Conservation (phyloP, 1,284 basidiomycete genomes). For the Malassezia equina region DNA sequence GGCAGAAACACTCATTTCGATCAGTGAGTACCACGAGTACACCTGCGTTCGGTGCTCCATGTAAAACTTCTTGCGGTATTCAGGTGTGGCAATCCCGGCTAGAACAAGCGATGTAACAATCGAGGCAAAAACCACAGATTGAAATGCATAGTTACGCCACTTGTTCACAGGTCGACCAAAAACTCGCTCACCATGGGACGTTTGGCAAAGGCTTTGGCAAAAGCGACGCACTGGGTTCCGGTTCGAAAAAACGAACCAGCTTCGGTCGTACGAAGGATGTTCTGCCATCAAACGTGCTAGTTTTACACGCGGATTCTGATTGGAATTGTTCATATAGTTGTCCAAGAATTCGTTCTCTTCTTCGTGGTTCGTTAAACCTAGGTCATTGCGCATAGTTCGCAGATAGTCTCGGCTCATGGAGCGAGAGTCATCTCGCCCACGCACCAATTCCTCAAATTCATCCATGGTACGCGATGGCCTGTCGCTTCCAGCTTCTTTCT, state of each 20-base stretch:
- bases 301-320: constrained; percentile 64
- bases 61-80: constrained; percentile 71
- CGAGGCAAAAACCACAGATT: constrained; percentile 62
- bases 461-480: constrained; percentile 10
- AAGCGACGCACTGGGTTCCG: constrained; percentile 63
- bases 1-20: constrained; percentile 66
- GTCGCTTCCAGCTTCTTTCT: constrained; percentile 18
- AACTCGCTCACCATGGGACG: constrained; percentile 71
- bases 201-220: constrained; percentile 75
- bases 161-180: constrained; percentile 40
- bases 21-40: constrained; percentile 77
- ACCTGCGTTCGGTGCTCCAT: constrained; percentile 56
- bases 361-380: constrained; percentile 28
- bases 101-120: constrained; percentile 77
- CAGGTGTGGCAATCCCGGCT: constrained; percentile 73
- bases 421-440: constrained; percentile 38
- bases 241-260: constrained; percentile 82
- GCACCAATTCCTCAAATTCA: constrained; percentile 12
- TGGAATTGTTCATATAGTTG: constrained; percentile 44
- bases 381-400: constrained; percentile 41
- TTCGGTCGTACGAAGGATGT: constrained; percentile 81
- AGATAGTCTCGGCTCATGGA: constrained; percentile 58
- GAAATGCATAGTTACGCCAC: constrained; percentile 63
- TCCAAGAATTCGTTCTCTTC: constrained; percentile 19
- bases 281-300: constrained; percentile 78